Evolutionary conservation across 352 stramenopile species (phyloP).

Genomic region (Pythium myriotylum): DNA sequence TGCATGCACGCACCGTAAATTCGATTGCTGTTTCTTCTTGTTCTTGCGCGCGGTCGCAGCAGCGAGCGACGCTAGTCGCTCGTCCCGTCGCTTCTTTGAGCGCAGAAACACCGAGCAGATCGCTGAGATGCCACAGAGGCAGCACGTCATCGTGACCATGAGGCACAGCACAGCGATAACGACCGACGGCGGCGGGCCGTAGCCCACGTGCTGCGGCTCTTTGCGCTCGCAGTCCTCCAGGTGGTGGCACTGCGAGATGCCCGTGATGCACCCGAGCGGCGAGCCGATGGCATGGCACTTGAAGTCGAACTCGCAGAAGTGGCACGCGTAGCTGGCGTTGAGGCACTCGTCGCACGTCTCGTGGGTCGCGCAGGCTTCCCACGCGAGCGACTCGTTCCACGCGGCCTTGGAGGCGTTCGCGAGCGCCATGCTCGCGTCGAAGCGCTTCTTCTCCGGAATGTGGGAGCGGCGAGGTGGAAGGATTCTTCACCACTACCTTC

Average conservation of each 20-base stretch:
- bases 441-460: background rate
- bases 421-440: conserved; percentile 4
- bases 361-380: conserved; percentile 50
- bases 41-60: background rate
- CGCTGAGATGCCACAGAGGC: conserved; percentile 70
- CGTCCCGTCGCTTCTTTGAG: conserved; percentile 25
- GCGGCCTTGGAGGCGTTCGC: conserved; percentile 2
- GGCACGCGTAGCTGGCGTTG: conserved; percentile 71
- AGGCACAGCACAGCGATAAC: conserved; percentile 85
- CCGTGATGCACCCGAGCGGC: conserved; percentile 57
- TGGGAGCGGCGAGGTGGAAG: background rate
- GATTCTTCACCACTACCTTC: background rate
- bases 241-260: conserved; percentile 82
- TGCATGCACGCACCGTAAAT: conserved; percentile 19
- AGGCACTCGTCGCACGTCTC: conserved; percentile 81
- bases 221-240: conserved; percentile 80
- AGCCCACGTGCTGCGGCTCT: conserved; percentile 78
- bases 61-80: background rate
- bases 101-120: conserved; percentile 76
- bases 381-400: conserved; percentile 22
- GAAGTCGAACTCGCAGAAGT: conserved; percentile 86
- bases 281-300: conserved; percentile 83
- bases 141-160: conserved; percentile 82
- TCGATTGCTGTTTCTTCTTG: conserved; percentile 36
- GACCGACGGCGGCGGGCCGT: conserved; percentile 76